A percentile compares a stretch with the other conserved stretches of the same genome.
Conservation (phyloP, 2,329 filamentous ascomycete genomes). For the Penicillium griseofulvum region DNA sequence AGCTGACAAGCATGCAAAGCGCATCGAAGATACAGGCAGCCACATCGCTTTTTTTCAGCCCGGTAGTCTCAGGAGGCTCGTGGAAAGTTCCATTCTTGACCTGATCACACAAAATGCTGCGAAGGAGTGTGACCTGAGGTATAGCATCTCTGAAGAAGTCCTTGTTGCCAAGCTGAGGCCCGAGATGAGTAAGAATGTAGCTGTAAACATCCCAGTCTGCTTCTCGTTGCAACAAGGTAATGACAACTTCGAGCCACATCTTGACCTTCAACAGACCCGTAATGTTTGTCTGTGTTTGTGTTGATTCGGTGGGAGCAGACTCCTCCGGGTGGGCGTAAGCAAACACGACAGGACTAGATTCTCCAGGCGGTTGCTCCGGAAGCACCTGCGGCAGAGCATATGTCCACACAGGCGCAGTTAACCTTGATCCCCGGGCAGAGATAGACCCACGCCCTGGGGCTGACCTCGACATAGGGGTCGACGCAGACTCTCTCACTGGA, state of each 20-base stretch:
- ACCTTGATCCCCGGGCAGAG: slow-evolving; percentile 35
- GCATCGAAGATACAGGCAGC: slow-evolving; percentile 85
- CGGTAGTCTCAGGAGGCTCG: slow-evolving; percentile 75
- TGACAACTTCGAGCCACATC: slow-evolving; percentile 73
- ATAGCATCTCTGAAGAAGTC: slow-evolving; percentile 75
- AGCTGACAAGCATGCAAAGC: slow-evolving; percentile 84
- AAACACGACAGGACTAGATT: slow-evolving; percentile 52
- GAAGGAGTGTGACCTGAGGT: slow-evolving; percentile 70
- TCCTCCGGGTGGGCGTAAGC: slow-evolving; percentile 45
- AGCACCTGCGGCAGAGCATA: slow-evolving; percentile 54
- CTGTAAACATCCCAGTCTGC: slow-evolving; percentile 91
- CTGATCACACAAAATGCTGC: slow-evolving; percentile 76
- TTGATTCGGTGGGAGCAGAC: slow-evolving; percentile 28
- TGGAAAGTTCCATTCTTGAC: slow-evolving; percentile 73
- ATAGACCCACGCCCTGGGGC: slow-evolving; percentile 32
- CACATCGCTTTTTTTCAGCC: slow-evolving; percentile 81
- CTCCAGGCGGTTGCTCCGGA: slow-evolving; percentile 52
- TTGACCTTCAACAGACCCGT: slow-evolving; percentile 55
- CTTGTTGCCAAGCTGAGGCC: slow-evolving; percentile 85
- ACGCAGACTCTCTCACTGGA: slow-evolving; percentile 32
- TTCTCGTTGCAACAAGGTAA: slow-evolving; percentile 69
- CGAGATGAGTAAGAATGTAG: slow-evolving; percentile 80
- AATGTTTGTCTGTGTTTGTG: slow-evolving; percentile 29
- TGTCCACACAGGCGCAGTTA: slow-evolving; percentile 54
- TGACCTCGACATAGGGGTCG: slow-evolving; percentile 31